These are phyloP conservation scores for Macadamia integrifolia DNA, from an alignment of 164 flowering plant genomes.

Conservation along the genomic window DNA sequence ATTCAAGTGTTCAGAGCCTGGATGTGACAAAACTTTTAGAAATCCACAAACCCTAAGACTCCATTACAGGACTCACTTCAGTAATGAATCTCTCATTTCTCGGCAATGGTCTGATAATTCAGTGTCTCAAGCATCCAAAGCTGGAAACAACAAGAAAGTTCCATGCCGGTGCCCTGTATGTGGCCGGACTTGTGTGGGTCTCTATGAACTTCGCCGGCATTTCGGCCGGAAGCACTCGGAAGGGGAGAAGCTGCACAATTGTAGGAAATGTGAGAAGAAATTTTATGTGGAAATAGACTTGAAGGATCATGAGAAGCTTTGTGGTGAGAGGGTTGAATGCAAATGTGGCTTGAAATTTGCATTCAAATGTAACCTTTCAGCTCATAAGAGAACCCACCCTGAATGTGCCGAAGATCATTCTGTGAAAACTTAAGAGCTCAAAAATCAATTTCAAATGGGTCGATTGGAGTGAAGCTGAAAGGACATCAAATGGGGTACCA, in stretches of 20 bases:
- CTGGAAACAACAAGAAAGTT: slow-evolving; percentile 6
- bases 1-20: slow-evolving; percentile 4
- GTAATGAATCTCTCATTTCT: background rate
- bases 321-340: slow-evolving; percentile 9
- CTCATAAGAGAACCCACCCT: slow-evolving; percentile 11
- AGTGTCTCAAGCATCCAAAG: background rate
- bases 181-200: slow-evolving; percentile 9
- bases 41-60: slow-evolving; percentile 10
- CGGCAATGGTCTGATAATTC: background rate
- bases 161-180: slow-evolving; percentile 12
- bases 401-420: slow-evolving; percentile 1
- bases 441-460: background rate
- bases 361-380: slow-evolving; percentile 7
- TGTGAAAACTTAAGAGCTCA: background rate
- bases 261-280: slow-evolving; percentile 11
- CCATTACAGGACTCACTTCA: slow-evolving; percentile 4
- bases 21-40: slow-evolving; percentile 11
- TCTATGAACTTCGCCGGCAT: slow-evolving; percentile 11
- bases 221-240: slow-evolving; percentile 13
- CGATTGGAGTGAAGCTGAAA: background rate
- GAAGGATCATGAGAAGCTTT: slow-evolving; percentile 8
- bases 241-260: slow-evolving; percentile 9
- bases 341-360: slow-evolving; percentile 13
- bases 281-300: slow-evolving; percentile 10
- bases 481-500: background rate